Conservation (phyloP, 2,329 filamentous ascomycete species). For the Trichoderma arundinaceum region DNA sequence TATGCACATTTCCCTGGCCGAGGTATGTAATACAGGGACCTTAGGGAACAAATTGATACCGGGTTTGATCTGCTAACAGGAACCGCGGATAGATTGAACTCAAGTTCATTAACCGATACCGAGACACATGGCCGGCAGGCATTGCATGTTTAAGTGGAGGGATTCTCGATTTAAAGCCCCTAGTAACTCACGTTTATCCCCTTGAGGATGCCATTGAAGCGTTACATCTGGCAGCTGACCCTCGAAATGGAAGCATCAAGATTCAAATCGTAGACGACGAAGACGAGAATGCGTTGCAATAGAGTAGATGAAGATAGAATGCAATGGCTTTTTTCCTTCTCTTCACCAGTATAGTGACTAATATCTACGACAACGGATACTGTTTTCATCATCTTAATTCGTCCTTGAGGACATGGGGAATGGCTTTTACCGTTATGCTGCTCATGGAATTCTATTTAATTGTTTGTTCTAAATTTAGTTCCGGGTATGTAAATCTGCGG, state of each 20-base stretch:
- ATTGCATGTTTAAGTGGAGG: conserved; percentile 20
- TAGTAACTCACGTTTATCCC: conserved; percentile 15
- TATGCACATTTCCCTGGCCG: conserved; percentile 22
- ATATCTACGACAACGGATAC: too few relatives aligned
- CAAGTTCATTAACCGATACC: conserved; percentile 21
- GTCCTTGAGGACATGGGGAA: background rate
- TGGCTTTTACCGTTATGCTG: too few relatives aligned
- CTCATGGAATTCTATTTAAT: too few relatives aligned
- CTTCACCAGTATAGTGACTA: background rate
- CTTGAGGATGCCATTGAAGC: conserved; percentile 12
- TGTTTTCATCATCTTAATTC: too few relatives aligned
- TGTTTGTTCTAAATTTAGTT: too few relatives aligned
- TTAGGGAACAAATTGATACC: too few relatives aligned
- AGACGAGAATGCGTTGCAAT: background rate
- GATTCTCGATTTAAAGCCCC: conserved; percentile 17
- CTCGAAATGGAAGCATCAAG: conserved; percentile 21
- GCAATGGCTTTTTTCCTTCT: background rate
- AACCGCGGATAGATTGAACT: conserved; percentile 1
- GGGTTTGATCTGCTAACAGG: background rate
- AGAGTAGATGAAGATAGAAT: background rate
- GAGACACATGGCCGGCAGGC: conserved; percentile 22
- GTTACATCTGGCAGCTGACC: conserved; percentile 12
- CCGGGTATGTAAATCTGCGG: too few relatives aligned
- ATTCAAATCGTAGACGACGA: conserved; percentile 18
- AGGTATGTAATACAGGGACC: background rate